Evolutionary conservation across 805 yeast genomes (phyloP).

Genomic region (Barnettozyma californica): DNA sequence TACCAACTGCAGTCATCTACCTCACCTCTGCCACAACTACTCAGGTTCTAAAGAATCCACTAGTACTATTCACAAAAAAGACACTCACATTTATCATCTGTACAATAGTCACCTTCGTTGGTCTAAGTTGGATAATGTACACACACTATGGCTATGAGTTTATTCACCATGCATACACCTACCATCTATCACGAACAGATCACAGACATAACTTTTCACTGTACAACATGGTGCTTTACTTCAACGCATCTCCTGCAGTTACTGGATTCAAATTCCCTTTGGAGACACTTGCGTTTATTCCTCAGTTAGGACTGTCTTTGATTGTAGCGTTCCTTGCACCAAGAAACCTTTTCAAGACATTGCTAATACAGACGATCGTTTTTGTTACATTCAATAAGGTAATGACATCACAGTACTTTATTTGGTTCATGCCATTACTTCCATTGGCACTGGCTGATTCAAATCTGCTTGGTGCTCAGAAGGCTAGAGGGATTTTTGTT

Average conservation of each 20-base stretch:
- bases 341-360: conserved; percentile 40
- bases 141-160: conserved; percentile 67
- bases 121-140: conserved; percentile 58
- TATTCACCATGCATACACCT: conserved; percentile 69
- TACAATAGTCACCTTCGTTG: conserved; percentile 38
- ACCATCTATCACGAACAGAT: conserved; percentile 79
- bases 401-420: conserved; percentile 90
- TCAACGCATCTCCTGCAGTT: conserved; percentile 41
- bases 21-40: conserved; percentile 24
- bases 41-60: conserved; percentile 24
- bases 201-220: conserved; percentile 94
- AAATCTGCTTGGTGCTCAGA: conserved; percentile 24
- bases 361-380: conserved; percentile 74
- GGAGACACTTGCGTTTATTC: conserved; percentile 27
- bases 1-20: conserved; percentile 61
- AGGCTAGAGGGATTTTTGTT: conserved; percentile 36
- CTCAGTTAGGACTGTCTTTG: conserved; percentile 63
- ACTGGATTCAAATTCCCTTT: conserved; percentile 7
- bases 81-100: conserved; percentile 39
- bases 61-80: conserved; percentile 31
- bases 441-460: conserved; percentile 64
- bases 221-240: conserved; percentile 71
- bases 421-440: conserved; percentile 85
- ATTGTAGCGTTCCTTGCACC: conserved; percentile 44
- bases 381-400: conserved; percentile 78